phyloP scores from a whole-genome alignment of 2,329 filamentous ascomycete genomes.

The Sporothrix protearum region DNA sequence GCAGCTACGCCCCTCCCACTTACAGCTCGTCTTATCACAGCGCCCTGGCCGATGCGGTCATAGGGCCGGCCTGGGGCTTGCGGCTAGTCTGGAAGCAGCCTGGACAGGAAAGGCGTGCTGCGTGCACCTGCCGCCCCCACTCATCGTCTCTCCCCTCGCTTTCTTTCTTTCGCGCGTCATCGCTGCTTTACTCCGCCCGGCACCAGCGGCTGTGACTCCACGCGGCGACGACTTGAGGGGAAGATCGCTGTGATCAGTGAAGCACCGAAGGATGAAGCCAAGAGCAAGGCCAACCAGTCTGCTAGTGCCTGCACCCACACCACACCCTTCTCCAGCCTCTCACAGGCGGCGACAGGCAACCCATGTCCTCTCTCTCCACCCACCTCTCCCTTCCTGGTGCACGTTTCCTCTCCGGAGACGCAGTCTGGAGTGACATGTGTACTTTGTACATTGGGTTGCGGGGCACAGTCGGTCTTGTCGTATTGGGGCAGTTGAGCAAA shows the following conservation, averaged over 20 bases:
- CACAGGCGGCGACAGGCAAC: background rate
- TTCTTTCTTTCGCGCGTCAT: background rate
- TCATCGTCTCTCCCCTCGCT: background rate
- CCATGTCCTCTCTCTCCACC: background rate
- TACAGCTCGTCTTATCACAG: background rate
- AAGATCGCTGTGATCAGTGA: background rate
- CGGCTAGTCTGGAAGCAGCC: background rate
- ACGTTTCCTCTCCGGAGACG: background rate
- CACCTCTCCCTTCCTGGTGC: background rate
- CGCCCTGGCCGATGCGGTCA: slow-evolving; percentile 1
- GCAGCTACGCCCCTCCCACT: background rate
- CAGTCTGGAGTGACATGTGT: background rate
- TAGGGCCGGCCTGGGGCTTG: background rate
- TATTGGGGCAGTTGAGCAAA: background rate
- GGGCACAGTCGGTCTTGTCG: background rate
- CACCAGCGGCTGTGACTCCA: slow-evolving; percentile 6
- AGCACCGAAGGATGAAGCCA: background rate
- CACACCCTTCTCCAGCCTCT: background rate
- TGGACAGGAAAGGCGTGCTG: background rate
- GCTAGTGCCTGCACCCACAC: background rate
- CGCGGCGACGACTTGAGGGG: background rate
- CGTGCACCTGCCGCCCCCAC: background rate
- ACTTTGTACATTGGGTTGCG: background rate
- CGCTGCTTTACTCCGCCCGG: background rate
- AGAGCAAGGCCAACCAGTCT: background rate